Evolutionary conservation across 1,284 basidiomycete genomes (phyloP).

Genomic region (Phellinidium pouzarii): DNA sequence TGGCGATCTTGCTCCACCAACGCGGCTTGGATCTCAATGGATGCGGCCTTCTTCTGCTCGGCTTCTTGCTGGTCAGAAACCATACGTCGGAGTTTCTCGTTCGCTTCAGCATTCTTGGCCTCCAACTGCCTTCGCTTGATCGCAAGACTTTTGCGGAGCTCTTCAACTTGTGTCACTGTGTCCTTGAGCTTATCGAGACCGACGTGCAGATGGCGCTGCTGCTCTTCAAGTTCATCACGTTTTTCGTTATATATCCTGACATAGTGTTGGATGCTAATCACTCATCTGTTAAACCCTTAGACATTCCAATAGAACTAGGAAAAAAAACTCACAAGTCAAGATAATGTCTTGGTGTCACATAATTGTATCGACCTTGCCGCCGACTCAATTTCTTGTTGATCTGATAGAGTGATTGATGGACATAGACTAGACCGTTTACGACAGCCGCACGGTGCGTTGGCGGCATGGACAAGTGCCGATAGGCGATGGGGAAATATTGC

Average conservation of each 20-base stretch:
- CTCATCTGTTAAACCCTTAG: slow-evolving; percentile 17
- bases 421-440: slow-evolving; percentile 89
- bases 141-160: slow-evolving; percentile 91
- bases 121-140: slow-evolving; percentile 91
- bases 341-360: slow-evolving; percentile 97
- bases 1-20: slow-evolving; percentile 86
- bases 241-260: slow-evolving; percentile 96
- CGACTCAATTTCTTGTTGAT: slow-evolving; percentile 88
- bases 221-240: slow-evolving; percentile 97
- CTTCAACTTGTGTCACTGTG: slow-evolving; percentile 94
- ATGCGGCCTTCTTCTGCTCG: slow-evolving; percentile 95
- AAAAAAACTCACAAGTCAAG: slow-evolving; percentile 95
- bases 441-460: slow-evolving; percentile 84
- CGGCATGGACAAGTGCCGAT: slow-evolving; percentile 74
- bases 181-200: slow-evolving; percentile 96
- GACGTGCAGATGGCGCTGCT: slow-evolving; percentile 97
- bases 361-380: slow-evolving; percentile 89
- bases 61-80: slow-evolving; percentile 98
- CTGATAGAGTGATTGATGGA: slow-evolving; percentile 86
- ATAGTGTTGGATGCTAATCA: slow-evolving; percentile 87
- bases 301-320: slow-evolving; percentile 15
- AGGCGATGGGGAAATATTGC: slow-evolving; percentile 79
- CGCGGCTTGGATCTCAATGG: slow-evolving; percentile 92
- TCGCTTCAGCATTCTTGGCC: slow-evolving; percentile 91
- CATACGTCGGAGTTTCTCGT: slow-evolving; percentile 97